Evolutionary conservation across 2,329 filamentous ascomycete species (phyloP), one percentile per base, ranked within the genome.

Genomic region (Emergomyces africanus): DNA sequence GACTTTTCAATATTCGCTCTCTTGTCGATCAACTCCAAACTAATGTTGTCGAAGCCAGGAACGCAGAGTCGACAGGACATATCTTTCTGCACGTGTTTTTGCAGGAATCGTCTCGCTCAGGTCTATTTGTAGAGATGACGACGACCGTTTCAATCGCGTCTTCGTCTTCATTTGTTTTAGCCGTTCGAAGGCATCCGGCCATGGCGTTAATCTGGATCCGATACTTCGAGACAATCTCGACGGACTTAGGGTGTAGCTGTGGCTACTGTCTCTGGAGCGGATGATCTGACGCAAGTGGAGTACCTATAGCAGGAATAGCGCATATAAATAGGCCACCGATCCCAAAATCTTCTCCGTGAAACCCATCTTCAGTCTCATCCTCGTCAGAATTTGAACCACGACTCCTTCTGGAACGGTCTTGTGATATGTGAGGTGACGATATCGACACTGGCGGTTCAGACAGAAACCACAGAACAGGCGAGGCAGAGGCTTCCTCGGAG

Each of bases 11-110:
- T 37, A n/a, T 20, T 30, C 14, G 50, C 42, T 25, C 54, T 54
- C 6, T 28, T 37, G 37, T 48, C 57, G 18, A 25, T 48, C n/a
- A 59, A 55, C 51, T 59, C 57, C 14, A 59, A 25, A 14, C 54
- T 59, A n/a, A 49, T 14, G 10, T 46, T 15, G 20, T 39, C 30
- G 30, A 59, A 46, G 35, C 41, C 35, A 15, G 12, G 23, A 14
- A 10, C 25, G 2, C 8, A 59, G 41, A 56, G 50, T 39, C 14
- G 44, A 39, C 18, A 20, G 25, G 20, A 55, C 25, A 12, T 54
- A 39, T 39, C 15, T 55, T 39, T 39, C 15, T 55, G 39, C 57
- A 54, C 25, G 50, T 28, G 25, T 25, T 33, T 23, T 55, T 33
- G 50, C 57, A 59, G 23, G 51, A 33, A 30, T 55, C 28, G 35